These are phyloP conservation scores for Nicotiana benthamiana DNA, from an alignment of 257 asterid genomes.

Conservation along the genomic window DNA sequence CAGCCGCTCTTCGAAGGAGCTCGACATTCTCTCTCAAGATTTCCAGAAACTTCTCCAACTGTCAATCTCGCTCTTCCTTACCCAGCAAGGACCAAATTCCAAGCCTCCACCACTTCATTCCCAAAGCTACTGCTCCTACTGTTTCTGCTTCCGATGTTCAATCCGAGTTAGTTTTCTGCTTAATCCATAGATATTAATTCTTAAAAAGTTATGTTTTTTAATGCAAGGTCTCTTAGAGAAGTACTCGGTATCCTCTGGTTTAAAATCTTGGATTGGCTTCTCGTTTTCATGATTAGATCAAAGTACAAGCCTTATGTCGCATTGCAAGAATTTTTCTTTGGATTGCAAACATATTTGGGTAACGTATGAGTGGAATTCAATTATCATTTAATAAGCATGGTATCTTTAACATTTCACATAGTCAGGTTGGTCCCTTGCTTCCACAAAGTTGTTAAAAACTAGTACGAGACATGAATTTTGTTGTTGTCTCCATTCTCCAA, in stretches of 20 bases:
- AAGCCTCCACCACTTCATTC: slow-evolving; percentile 52
- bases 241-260: not conserved
- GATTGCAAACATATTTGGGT: not conserved
- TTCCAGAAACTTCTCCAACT: slow-evolving; percentile 36
- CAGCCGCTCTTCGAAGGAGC: slow-evolving; percentile 14
- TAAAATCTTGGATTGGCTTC: not conserved
- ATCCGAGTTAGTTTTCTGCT: slow-evolving; percentile 39
- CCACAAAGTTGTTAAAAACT: not conserved
- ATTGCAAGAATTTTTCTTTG: not conserved
- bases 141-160: slow-evolving; percentile 33
- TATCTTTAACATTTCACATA: not conserved
- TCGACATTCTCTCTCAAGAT: slow-evolving; percentile 27
- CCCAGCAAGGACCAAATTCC: slow-evolving; percentile 28
- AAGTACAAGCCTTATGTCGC: not conserved
- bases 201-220: too few species aligned
- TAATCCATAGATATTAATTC: too few species aligned
- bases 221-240: too few species aligned
- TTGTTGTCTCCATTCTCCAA: too few species aligned
- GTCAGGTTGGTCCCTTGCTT: not conserved
- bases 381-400: not conserved
- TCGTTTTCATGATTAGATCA: not conserved
- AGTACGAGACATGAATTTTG: too few species aligned
- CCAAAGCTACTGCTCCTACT: slow-evolving; percentile 42
- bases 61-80: slow-evolving; percentile 24
- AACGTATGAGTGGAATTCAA: not conserved